Conservation (phyloP, 345 rosid genomes). For the Chamaenerion angustifolium region DNA sequence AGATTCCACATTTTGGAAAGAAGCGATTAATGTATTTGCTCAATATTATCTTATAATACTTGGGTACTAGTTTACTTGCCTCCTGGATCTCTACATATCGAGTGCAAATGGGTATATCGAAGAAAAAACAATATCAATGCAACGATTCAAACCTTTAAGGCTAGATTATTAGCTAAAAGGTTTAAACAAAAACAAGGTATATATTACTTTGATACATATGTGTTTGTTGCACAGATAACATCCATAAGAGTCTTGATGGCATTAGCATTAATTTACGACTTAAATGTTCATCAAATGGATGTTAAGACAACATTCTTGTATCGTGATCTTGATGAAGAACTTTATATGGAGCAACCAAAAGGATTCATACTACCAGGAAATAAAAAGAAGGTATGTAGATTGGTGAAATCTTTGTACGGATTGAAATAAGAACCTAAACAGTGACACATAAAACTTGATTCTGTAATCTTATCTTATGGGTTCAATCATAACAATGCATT, state of each 20-base stretch:
- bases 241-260: no score
- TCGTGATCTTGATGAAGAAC: no score
- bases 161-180: constrained; percentile 1
- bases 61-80: background rate
- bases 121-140: background rate
- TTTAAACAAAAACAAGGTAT: constrained; percentile 5
- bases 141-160: constrained; percentile 1
- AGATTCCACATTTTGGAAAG: constrained; percentile 5
- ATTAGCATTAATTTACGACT: constrained; percentile 1
- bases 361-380: background rate
- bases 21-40: constrained; percentile 4
- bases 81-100: background rate
- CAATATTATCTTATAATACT: constrained; percentile 2
- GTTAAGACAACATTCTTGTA: no score
- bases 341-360: background rate
- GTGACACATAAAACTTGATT: no score
- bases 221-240: no score
- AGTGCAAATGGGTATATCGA: background rate
- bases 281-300: constrained; percentile 2
- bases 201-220: no score
- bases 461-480: no score
- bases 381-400: no score
- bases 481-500: no score
- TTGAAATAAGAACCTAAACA: no score
- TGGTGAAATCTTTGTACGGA: no score